Conservation (phyloP, 2,329 filamentous ascomycete species). For the Bertia moriformis region DNA sequence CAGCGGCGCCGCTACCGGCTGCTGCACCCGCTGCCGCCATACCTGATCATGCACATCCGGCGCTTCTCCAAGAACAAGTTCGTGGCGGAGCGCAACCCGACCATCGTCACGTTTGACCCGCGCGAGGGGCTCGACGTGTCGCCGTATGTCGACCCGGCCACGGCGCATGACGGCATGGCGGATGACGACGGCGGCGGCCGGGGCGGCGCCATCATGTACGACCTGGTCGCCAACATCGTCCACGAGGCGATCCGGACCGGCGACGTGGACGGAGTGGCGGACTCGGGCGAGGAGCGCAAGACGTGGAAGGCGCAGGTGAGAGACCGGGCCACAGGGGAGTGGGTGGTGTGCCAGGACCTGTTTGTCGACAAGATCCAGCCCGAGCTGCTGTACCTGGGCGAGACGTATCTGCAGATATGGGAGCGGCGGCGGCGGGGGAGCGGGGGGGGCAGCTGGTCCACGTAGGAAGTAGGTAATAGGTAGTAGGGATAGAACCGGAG, state of each 20-base stretch:
- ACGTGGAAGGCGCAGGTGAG: constrained; percentile 87
- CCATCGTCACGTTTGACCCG: constrained; percentile 86
- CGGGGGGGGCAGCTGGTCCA: constrained; percentile 8
- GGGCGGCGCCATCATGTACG: constrained; percentile 80
- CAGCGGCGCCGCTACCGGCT: constrained; percentile 81
- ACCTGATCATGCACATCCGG: constrained; percentile 87
- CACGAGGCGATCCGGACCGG: constrained; percentile 66
- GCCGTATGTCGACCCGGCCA: constrained; percentile 82
- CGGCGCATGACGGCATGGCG: constrained; percentile 40
- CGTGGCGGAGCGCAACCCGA: constrained; percentile 86
- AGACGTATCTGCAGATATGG: constrained; percentile 94
- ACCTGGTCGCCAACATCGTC: constrained; percentile 87
- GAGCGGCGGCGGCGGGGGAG: constrained; percentile 64
- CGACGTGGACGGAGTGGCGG: constrained; percentile 61
- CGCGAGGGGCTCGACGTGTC: constrained; percentile 68
- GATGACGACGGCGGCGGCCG: constrained; percentile 14
- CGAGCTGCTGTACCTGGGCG: constrained; percentile 80
- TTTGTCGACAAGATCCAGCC: constrained; percentile 81
- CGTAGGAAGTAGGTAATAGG: no score
- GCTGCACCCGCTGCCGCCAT: constrained; percentile 79
- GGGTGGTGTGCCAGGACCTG: constrained; percentile 86
- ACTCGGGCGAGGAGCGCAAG: constrained; percentile 72
- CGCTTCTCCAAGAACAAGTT: constrained; percentile 96
- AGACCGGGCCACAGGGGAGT: constrained; percentile 69
- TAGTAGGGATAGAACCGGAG: no score